These are phyloP conservation scores for Aegilops umbellulata DNA, from an alignment of 176 grass and related monocot species.

Conservation along the genomic window DNA sequence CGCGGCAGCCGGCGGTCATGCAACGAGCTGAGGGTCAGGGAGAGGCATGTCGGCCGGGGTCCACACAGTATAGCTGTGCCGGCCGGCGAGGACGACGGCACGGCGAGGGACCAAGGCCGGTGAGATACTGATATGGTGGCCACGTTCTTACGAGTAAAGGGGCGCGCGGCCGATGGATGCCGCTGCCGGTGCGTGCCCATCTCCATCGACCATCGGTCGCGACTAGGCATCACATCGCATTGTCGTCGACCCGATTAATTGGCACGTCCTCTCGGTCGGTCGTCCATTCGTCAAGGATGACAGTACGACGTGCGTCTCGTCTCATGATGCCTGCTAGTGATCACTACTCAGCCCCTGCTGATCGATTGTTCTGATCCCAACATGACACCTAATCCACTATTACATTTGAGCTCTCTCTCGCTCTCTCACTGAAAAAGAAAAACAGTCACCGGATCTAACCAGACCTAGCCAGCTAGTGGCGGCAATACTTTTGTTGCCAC, in stretches of 20 bases:
- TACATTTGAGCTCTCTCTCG: neutral
- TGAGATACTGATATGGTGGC: conserved; percentile 11
- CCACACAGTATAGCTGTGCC: neutral
- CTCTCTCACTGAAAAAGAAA: neutral
- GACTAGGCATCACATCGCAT: conserved; percentile 25
- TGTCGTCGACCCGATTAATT: conserved; percentile 12
- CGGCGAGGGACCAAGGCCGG: neutral
- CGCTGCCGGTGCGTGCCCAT: neutral
- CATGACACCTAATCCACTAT: conserved; percentile 9
- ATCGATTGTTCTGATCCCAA: neutral
- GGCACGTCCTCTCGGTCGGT: neutral
- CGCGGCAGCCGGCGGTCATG: neutral
- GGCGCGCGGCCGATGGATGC: neutral
- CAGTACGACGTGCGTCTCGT: conserved; percentile 18
- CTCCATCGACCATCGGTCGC: neutral
- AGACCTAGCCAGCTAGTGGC: neutral
- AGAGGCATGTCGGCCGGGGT: neutral
- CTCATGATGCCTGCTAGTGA: neutral
- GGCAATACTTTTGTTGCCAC: neutral
- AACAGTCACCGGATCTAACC: neutral
- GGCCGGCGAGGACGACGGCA: neutral
- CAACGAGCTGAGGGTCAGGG: neutral
- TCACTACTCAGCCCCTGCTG: neutral
- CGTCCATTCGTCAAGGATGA: neutral
- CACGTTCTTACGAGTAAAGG: neutral